These are phyloP conservation scores for Tylopilus subfusipes DNA, from an alignment of 768 basidiomycete species.

Conservation along the genomic window DNA sequence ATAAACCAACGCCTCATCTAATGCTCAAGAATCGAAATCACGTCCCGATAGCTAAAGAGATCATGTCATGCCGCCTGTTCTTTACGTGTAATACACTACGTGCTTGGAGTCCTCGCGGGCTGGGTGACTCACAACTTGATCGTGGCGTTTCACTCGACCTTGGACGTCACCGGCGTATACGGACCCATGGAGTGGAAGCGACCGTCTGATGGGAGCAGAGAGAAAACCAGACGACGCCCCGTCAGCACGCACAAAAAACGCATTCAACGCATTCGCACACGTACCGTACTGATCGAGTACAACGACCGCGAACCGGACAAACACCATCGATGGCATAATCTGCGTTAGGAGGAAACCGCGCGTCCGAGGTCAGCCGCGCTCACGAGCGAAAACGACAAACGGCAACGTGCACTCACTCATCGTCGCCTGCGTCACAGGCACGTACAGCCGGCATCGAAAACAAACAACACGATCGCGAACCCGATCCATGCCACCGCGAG, in stretches of 20 bases:
- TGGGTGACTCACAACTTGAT: background rate
- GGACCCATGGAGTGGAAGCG: constrained; percentile 36
- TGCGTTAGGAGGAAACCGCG: too few species aligned
- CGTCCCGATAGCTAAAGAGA: background rate
- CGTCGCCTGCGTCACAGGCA: constrained; percentile 49
- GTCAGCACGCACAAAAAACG: background rate
- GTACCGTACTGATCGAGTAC: constrained; percentile 55
- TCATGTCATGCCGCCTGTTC: background rate
- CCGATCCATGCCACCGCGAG: constrained; percentile 55
- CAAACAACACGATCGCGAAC: constrained; percentile 61
- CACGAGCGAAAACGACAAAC: too few species aligned
- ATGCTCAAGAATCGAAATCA: background rate
- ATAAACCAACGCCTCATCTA: constrained; percentile 12
- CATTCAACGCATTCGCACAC: background rate
- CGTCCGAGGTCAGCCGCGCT: too few species aligned
- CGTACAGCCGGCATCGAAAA: constrained; percentile 66
- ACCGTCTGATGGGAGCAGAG: constrained; percentile 33
- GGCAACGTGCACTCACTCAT: too few species aligned
- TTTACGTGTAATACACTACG: background rate
- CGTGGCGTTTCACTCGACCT: constrained; percentile 5
- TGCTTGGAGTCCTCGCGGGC: background rate
- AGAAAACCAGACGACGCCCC: background rate
- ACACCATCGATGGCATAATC: constrained; percentile 69
- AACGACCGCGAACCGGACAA: constrained; percentile 56
- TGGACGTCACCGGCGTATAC: background rate